Conservation (phyloP, 1,284 basidiomycete species). For the Trametes sp. region DNA sequence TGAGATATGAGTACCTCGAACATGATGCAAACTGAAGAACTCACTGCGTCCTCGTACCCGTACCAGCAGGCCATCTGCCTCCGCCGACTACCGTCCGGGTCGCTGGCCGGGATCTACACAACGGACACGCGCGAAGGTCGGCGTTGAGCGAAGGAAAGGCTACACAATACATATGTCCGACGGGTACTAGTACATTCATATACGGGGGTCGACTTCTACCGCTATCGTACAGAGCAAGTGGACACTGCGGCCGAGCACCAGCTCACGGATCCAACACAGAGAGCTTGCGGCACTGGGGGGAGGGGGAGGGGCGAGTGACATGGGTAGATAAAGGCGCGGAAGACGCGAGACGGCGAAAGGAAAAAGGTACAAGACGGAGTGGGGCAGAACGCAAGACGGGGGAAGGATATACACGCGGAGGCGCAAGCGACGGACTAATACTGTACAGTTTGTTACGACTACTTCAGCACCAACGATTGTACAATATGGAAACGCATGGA, state of each 20-base stretch:
- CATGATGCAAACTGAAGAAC: too few relatives aligned
- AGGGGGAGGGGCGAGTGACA: neutral
- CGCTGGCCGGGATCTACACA: too few relatives aligned
- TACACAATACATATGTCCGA: slow-evolving; percentile 22
- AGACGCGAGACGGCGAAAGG: neutral
- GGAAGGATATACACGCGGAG: neutral
- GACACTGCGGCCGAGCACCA: slow-evolving; percentile 15
- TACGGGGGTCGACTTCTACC: slow-evolving; percentile 14
- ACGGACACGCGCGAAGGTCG: too few relatives aligned
- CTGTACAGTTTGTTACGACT: slow-evolving; percentile 19
- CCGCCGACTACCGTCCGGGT: too few relatives aligned
- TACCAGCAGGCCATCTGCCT: too few relatives aligned
- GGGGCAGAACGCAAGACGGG: neutral
- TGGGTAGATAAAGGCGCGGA: neutral
- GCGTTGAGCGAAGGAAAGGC: neutral
- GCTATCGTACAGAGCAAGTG: slow-evolving; percentile 20
- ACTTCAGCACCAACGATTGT: slow-evolving; percentile 19
- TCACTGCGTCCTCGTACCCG: too few relatives aligned
- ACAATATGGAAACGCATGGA: slow-evolving; percentile 14
- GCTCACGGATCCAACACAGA: slow-evolving; percentile 21
- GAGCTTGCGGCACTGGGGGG: slow-evolving; percentile 15
- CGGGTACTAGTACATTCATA: slow-evolving; percentile 21
- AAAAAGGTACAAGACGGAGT: neutral
- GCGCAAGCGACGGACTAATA: neutral
- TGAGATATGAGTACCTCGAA: too few relatives aligned